A percentile compares a stretch with the other conserved stretches of the same genome.
phyloP scores from a whole-genome alignment of 805 yeast species.

The Lachancea thermotolerans region DNA sequence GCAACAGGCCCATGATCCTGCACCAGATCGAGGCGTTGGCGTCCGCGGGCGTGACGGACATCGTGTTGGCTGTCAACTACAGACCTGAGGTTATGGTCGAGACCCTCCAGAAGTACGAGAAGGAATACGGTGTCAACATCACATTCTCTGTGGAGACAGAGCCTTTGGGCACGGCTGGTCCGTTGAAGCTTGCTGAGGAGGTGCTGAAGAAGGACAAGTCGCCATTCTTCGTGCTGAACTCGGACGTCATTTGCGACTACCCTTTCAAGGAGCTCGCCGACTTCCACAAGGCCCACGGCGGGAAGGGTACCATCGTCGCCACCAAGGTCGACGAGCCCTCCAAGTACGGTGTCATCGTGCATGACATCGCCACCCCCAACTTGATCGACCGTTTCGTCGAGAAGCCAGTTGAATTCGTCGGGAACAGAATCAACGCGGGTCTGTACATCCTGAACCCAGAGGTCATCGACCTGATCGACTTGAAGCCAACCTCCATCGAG shows the following conservation, averaged over 20 bases:
- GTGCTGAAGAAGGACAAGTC: conserved; percentile 89
- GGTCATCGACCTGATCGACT: conserved; percentile 91
- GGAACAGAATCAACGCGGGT: conserved; percentile 99
- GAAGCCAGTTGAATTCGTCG: conserved; percentile 98
- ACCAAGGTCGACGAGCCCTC: conserved; percentile 99
- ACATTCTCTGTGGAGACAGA: conserved; percentile 98
- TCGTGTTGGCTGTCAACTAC: conserved; percentile 97
- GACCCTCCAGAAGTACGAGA: conserved; percentile 88
- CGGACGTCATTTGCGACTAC: conserved; percentile 98
- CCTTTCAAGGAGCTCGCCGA: conserved; percentile 89
- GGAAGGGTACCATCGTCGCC: conserved; percentile 96
- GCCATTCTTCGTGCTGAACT: conserved; percentile 96
- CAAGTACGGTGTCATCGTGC: conserved; percentile 98
- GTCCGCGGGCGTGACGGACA: conserved; percentile 97
- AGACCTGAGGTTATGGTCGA: conserved; percentile 99
- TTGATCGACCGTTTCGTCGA: conserved; percentile 98
- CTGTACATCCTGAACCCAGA: conserved; percentile 95
- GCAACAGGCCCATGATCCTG: conserved; percentile 97
- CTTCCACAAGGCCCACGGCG: conserved; percentile 95
- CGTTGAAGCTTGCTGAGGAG: conserved; percentile 92
- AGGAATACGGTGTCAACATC: conserved; percentile 87
- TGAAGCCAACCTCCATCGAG: conserved; percentile 98
- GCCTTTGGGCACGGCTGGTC: conserved; percentile 99
- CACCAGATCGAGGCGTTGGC: conserved; percentile 99
- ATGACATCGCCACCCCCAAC: conserved; percentile 90